These are phyloP conservation scores for Hortiboletus flavorubellus DNA, from an alignment of 768 basidiomycete genomes.

Conservation along the genomic window DNA sequence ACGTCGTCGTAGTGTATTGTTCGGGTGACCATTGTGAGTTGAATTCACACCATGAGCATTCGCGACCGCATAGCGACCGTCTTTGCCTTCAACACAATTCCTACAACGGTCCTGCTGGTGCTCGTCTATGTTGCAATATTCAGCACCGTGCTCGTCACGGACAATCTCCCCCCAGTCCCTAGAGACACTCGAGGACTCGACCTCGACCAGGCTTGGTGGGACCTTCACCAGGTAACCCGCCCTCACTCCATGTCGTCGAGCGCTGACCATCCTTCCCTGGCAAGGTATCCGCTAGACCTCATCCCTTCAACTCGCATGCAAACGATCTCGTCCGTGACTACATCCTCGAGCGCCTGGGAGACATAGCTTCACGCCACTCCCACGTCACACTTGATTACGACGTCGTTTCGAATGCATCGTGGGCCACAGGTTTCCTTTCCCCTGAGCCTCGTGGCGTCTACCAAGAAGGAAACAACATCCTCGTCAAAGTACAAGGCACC, in stretches of 20 bases:
- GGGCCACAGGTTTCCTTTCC: slow-evolving; percentile 27
- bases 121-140: slow-evolving; percentile 50
- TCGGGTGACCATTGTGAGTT: neutral
- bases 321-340: slow-evolving; percentile 66
- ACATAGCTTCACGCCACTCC: slow-evolving; percentile 40
- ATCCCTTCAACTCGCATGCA: slow-evolving; percentile 74
- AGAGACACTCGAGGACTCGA: slow-evolving; percentile 43
- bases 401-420: slow-evolving; percentile 47
- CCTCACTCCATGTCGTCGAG: neutral
- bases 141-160: slow-evolving; percentile 43
- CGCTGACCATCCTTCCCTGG: neutral
- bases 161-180: slow-evolving; percentile 46
- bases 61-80: slow-evolving; percentile 21
- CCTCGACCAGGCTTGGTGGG: slow-evolving; percentile 52
- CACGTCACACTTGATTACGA: slow-evolving; percentile 55
- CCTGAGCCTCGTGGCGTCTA: slow-evolving; percentile 36
- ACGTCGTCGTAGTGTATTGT: neutral
- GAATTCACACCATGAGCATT: slow-evolving; percentile 23
- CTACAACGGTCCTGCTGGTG: slow-evolving; percentile 45
- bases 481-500: slow-evolving; percentile 60
- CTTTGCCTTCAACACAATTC: slow-evolving; percentile 39
- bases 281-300: slow-evolving; percentile 66
- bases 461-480: slow-evolving; percentile 65
- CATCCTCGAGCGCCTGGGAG: slow-evolving; percentile 51
- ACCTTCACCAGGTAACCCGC: slow-evolving; percentile 49